These are phyloP conservation scores for Penicillium sp. DNA, from an alignment of 2,329 filamentous ascomycete genomes.

Conservation along the genomic window DNA sequence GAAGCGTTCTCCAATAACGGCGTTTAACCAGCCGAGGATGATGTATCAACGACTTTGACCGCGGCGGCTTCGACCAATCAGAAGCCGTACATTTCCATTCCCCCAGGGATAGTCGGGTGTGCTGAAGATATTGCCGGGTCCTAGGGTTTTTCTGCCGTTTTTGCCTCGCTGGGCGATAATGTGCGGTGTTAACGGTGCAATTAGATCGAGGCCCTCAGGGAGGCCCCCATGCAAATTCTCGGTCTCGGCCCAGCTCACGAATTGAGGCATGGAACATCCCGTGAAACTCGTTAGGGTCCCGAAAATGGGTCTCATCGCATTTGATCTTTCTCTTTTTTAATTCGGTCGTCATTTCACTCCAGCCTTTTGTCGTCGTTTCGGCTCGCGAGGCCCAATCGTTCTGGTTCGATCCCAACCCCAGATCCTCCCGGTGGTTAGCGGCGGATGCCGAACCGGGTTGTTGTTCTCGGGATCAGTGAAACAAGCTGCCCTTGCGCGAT, in stretches of 20 bases:
- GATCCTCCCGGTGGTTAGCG: conserved; percentile 24
- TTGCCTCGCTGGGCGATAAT: conserved; percentile 1
- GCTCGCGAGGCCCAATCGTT: neutral
- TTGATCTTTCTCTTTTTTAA: neutral
- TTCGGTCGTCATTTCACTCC: neutral
- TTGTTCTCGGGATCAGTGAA: conserved; percentile 18
- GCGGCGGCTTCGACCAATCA: conserved; percentile 31
- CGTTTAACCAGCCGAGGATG: conserved; percentile 29
- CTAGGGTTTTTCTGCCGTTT: conserved; percentile 5
- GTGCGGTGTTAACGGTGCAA: conserved; percentile 10
- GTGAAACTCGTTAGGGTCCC: neutral
- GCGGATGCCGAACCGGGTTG: conserved; percentile 26
- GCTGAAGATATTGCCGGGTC: conserved; percentile 35
- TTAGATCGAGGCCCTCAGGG: conserved; percentile 11
- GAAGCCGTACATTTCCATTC: conserved; percentile 8
- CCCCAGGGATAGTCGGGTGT: conserved; percentile 20
- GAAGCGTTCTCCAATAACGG: conserved; percentile 26
- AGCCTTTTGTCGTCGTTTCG: neutral
- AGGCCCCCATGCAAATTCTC: conserved; percentile 4
- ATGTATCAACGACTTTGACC: conserved; percentile 21
- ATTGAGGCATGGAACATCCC: neutral
- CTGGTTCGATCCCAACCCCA: conserved; percentile 16
- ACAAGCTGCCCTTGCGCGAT: conserved; percentile 18
- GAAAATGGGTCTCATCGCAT: neutral
- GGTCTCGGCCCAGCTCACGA: conserved; percentile 10